Evolutionary conservation across 2,329 filamentous ascomycete genomes (phyloP), one percentile per base, ranked within the genome.

Genomic region (Septoria petroselini): DNA sequence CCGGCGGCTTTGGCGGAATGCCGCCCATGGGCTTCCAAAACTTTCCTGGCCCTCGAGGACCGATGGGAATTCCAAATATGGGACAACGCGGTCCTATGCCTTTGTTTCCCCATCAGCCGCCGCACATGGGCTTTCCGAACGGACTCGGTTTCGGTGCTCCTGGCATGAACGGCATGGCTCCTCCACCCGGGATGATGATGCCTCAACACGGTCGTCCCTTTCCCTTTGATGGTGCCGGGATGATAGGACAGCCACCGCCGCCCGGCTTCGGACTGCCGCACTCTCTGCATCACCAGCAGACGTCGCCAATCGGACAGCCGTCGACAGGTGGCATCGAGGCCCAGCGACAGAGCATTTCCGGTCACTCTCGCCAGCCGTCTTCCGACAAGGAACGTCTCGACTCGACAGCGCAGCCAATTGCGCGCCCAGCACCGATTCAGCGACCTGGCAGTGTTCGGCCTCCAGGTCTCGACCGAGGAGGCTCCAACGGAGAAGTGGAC

Each of bases 381-480:
- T 76, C 74, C 53, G 78, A 80, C 42, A 75, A 76, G 56, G 73
- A 76, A 15, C 72, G 69, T 9, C 82, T 84, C 54, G 86, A 91
- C 7, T 73, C 74, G 12, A 71, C 76, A 25, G 74, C 81, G 46
- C 84, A 89, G 55, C 87, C 88, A 1, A 91, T 94, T 53, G 80
- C 85, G 38, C 81, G 90, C 46, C 91, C 91, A 19, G 82, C 87
- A 18, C 91, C 91, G 1, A 96, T 97, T 56, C 88, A 91, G 55
- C 81, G 90, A 27, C 91, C 93, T 0, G 84, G 84, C 12, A 95
- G 90, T 66, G 81, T 78, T 7, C 76, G 77, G 54, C 78, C 79
- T 23, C 9, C 34, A 15, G 70, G 65, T 31, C 66, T 71, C 23
- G 70, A 74, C 15, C 64, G 67, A 51, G 67, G 65, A 34, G 65